Evolutionary conservation across 1,284 basidiomycete genomes (phyloP).

Genomic region (Ustilago shanxiensis): DNA sequence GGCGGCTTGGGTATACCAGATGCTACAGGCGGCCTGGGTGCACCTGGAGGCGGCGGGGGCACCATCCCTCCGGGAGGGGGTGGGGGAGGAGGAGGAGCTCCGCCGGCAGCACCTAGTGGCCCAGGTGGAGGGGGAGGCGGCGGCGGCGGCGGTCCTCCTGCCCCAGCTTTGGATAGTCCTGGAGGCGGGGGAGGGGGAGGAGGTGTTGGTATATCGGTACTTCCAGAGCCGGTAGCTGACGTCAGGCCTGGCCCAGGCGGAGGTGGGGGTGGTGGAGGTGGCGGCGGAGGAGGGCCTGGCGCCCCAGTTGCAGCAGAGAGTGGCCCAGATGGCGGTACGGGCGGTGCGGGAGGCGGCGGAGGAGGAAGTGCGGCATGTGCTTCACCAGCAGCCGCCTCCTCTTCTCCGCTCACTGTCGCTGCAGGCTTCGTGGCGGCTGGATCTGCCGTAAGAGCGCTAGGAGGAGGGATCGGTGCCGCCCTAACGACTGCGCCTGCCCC

Average conservation of each 20-base stretch:
- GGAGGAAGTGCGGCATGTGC: constrained; percentile 19
- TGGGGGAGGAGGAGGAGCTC: constrained; percentile 40
- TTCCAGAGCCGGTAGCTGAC: neutral
- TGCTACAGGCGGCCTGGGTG: constrained; percentile 18
- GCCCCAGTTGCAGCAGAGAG: neutral
- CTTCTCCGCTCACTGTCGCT: neutral
- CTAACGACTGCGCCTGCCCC: constrained; percentile 1
- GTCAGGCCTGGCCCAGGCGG: constrained; percentile 24
- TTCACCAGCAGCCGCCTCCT: neutral
- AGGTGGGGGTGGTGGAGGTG: constrained; percentile 49
- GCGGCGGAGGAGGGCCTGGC: constrained; percentile 25
- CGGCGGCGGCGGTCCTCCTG: constrained; percentile 20
- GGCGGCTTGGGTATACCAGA: constrained; percentile 35
- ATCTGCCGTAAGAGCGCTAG: neutral
- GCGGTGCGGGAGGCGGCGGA: constrained; percentile 18
- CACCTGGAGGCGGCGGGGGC: constrained; percentile 38
- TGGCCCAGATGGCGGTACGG: constrained; percentile 14
- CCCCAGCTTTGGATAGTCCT: neutral
- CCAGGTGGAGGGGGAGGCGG: constrained; percentile 33
- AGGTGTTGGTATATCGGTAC: constrained; percentile 17
- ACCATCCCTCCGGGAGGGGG: constrained; percentile 26
- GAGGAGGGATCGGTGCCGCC: constrained; percentile 10
- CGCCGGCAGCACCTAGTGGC: constrained; percentile 7
- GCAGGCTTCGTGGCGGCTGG: neutral
- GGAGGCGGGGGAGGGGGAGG: constrained; percentile 36